Conservation (phyloP, 108 stramenopile genomes). For the Pseudonitzschia pungens region DNA sequence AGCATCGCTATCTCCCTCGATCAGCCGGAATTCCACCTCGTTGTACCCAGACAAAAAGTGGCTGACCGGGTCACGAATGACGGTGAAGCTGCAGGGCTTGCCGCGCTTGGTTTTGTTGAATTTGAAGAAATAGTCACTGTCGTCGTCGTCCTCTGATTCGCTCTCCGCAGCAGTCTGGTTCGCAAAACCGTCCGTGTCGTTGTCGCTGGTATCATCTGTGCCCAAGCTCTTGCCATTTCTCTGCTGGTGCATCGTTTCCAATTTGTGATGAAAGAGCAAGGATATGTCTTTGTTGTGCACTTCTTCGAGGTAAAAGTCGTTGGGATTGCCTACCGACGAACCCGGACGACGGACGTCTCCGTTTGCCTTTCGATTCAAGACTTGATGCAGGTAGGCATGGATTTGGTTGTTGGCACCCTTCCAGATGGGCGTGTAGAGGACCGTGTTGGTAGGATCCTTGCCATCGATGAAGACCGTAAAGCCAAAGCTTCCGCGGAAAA, state of each 20-base stretch:
- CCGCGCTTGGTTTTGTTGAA: not conserved
- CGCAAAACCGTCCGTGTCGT: not conserved
- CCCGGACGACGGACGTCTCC: not conserved
- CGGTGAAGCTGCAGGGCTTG: slow-evolving; percentile 29
- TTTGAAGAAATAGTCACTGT: not conserved
- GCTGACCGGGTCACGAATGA: slow-evolving; percentile 37
- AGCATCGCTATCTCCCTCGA: not conserved
- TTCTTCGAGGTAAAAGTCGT: not conserved
- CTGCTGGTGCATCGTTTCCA: not conserved
- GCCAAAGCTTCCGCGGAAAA: slow-evolving; percentile 1
- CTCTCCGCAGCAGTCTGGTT: not conserved
- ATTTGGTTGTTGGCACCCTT: slow-evolving; percentile 14
- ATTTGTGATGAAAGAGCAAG: not conserved
- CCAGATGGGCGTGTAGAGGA: not conserved
- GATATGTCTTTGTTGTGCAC: not conserved
- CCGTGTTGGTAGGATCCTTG: slow-evolving; percentile 2
- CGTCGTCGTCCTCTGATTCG: not conserved
- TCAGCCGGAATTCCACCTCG: slow-evolving; percentile 35
- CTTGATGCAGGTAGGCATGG: not conserved
- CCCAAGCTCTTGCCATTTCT: not conserved
- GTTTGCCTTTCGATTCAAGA: not conserved
- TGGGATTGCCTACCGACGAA: not conserved
- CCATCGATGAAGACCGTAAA: not conserved
- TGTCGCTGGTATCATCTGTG: not conserved
- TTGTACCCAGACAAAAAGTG: slow-evolving; percentile 47